Percentiles rank a stretch among this genome's conserved stretches.
phyloP scores from a whole-genome alignment of 202 grass and related monocot species.

The Saccharum hybrid region DNA sequence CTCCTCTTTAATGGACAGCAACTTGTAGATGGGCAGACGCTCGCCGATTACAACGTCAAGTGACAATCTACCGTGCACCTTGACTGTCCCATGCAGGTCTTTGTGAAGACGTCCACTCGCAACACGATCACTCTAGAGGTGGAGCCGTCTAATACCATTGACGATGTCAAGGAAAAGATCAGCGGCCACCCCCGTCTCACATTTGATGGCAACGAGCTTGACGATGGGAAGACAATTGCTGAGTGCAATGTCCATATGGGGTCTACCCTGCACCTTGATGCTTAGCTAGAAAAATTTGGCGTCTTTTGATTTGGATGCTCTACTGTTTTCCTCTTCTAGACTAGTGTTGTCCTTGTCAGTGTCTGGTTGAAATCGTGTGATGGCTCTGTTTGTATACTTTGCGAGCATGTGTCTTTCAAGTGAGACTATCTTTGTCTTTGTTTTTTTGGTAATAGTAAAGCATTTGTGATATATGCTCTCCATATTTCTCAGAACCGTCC shows the following conservation, averaged over 20 bases:
- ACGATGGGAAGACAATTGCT: conserved; percentile 26
- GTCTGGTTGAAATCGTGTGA: no score
- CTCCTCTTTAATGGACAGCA: not conserved
- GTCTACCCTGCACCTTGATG: not conserved
- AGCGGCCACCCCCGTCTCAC: not conserved
- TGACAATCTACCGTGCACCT: not conserved
- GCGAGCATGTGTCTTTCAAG: no score
- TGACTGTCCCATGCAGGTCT: not conserved
- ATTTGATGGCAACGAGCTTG: conserved; percentile 51
- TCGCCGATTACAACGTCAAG: not conserved
- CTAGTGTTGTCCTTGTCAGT: not conserved
- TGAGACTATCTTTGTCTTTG: no score
- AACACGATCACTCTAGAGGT: not conserved
- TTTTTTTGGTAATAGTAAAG: no score
- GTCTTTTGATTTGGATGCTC: not conserved
- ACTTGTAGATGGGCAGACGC: not conserved
- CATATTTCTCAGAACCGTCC: no score
- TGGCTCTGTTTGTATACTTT: no score
- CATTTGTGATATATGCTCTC: no score
- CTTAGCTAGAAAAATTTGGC: not conserved
- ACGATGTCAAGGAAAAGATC: not conserved
- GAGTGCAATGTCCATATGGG: not conserved
- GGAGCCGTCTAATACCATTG: not conserved
- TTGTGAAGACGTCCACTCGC: not conserved
- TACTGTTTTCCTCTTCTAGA: not conserved